Evolutionary conservation across 805 yeast species (phyloP), one percentile per base, ranked within the genome.

Genomic region (Zygosaccharomyces bailii): DNA sequence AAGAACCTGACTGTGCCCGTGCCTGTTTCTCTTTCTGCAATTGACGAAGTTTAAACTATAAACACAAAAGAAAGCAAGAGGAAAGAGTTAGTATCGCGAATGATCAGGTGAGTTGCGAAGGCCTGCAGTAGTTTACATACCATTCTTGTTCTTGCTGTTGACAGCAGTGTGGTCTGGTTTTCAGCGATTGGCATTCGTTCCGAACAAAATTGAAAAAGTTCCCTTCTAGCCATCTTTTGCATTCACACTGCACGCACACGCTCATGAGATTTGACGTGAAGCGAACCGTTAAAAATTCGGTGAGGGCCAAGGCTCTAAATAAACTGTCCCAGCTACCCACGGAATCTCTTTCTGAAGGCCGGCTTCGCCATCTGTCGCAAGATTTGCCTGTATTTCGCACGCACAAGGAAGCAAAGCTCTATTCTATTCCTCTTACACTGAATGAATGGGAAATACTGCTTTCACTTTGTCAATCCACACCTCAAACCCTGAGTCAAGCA

Each of bases 371-470:
- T 13, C 36, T 62, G 17, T 43, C 57, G 4, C 60, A 52, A 32
- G 52, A 61, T 1, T 46, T 63, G 29, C 67, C 67, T 2, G 47
- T 59, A 5, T 55, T 51, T 27, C 59, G 59, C 34, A 55, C 65
- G 1, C 50, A 59, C 1, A 45, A 60, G 21, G 44, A 50, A 1
- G 47, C 60, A 1, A 59, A 59, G 37, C 39, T 63, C 5, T 59
- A 57, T 27, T 56, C 65, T 4, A 71, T 73, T 13, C 75, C 78
- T 11, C 68, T 78, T 47, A 63, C 78, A 1, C 9, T 46, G n/a
- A 75, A 73, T 45, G 84, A 80, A 48, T 70, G 74, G 57, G 85
- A 80, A 53, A 71, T 76, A 9, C 59, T 80, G 40, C 44, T 74
- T 32, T 78, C 84, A 0, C 61, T 80, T n/a, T 69, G 81, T 48